Conservation (phyloP, 2,329 filamentous ascomycete species). For the Arthroderma uncinatum region DNA sequence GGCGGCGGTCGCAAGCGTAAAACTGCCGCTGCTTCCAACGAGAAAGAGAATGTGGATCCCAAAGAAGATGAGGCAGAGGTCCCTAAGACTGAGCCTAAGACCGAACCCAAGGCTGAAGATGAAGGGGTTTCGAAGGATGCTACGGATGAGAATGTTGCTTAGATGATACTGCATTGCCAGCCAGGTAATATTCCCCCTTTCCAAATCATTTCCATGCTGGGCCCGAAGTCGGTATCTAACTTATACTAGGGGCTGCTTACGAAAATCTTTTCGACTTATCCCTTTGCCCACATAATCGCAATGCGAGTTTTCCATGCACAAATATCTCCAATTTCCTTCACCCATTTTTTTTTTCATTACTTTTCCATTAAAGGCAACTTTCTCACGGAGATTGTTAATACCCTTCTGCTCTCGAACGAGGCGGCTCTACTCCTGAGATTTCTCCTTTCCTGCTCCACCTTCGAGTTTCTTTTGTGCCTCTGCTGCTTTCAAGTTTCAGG, state of each 20-base stretch:
- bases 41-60: background rate
- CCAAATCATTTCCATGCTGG: background rate
- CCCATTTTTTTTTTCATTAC: background rate
- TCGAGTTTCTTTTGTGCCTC: background rate
- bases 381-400: background rate
- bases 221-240: background rate
- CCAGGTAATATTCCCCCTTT: background rate
- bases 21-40: background rate
- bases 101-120: background rate
- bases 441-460: background rate
- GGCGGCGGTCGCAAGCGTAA: slow-evolving; percentile 11
- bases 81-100: background rate
- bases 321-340: background rate
- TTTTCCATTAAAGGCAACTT: background rate
- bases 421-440: background rate
- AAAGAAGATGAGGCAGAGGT: background rate
- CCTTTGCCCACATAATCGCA: too few relatives aligned
- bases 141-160: background rate
- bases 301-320: too few relatives aligned
- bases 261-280: too few relatives aligned
- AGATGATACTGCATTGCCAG: background rate
- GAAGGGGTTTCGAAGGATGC: slow-evolving; percentile 1
- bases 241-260: background rate
- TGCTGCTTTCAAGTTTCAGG: background rate
- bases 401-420: background rate